phyloP scores from a whole-genome alignment of 306 rosid genomes.

The Glycine soja region DNA sequence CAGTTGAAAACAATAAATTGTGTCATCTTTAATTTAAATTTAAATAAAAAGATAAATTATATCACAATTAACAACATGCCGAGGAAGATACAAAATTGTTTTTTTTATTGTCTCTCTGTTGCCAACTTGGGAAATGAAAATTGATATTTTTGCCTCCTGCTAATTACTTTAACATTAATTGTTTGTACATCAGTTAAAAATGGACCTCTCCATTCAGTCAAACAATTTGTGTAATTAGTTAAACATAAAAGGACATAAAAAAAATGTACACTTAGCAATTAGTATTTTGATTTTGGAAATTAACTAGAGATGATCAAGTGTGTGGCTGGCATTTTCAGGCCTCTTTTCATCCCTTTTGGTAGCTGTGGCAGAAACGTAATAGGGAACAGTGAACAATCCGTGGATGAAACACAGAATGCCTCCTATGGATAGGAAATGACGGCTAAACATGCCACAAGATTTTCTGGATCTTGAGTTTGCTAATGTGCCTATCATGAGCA shows the following conservation, averaged over 20 bases:
- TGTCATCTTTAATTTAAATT: too few relatives aligned
- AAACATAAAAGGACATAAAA: background rate
- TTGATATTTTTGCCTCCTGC: too few relatives aligned
- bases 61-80: too few relatives aligned
- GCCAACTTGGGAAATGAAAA: too few relatives aligned
- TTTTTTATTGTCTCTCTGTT: too few relatives aligned
- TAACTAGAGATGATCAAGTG: background rate
- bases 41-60: too few relatives aligned
- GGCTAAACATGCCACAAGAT: conserved; percentile 63
- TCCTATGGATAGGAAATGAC: conserved; percentile 61
- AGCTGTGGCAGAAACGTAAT: conserved; percentile 71
- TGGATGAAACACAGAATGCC: conserved; percentile 85
- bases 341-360: conserved; percentile 50
- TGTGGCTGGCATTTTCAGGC: background rate
- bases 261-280: background rate
- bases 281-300: background rate
- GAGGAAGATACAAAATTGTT: too few relatives aligned
- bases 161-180: background rate
- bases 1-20: too few relatives aligned
- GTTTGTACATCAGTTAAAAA: background rate
- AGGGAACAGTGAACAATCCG: conserved; percentile 69
- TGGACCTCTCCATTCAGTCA: too few relatives aligned
- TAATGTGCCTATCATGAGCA: conserved; percentile 71
- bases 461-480: conserved; percentile 67
- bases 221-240: background rate